Evolutionary conservation across 208 protist species (phyloP).

Genomic region (Trypanosoma platydactyli): DNA sequence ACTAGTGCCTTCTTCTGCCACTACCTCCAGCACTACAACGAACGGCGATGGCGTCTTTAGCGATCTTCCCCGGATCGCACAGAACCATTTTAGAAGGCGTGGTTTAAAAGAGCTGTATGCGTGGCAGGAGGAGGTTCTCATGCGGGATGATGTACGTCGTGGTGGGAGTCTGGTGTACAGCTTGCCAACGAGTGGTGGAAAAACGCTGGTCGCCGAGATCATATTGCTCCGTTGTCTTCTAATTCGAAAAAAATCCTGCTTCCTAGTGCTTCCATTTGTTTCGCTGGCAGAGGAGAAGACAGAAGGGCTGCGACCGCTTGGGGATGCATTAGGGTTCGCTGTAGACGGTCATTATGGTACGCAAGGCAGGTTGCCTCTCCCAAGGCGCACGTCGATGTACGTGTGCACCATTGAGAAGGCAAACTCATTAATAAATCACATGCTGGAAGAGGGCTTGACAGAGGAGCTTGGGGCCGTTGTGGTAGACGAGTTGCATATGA

Average conservation of each 20-base stretch:
- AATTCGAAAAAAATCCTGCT: conserved; percentile 53
- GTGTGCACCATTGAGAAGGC: conserved; percentile 96
- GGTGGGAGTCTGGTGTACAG: conserved; percentile 89
- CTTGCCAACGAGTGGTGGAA: conserved; percentile 91
- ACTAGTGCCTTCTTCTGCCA: too few species aligned
- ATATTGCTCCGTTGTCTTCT: conserved; percentile 83
- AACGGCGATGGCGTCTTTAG: conserved; percentile 36
- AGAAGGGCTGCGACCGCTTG: conserved; percentile 57
- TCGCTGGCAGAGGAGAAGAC: conserved; percentile 92
- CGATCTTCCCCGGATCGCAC: conserved; percentile 46
- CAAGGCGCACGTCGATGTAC: conserved; percentile 44
- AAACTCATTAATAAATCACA: conserved; percentile 85
- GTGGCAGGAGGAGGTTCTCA: conserved; percentile 87
- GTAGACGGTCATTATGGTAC: conserved; percentile 85
- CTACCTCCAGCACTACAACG: background rate
- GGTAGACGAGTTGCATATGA: conserved; percentile 96
- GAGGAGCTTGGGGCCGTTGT: conserved; percentile 83
- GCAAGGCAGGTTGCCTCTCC: conserved; percentile 66
- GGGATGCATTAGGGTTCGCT: conserved; percentile 59
- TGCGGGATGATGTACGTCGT: conserved; percentile 39
- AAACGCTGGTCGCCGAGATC: conserved; percentile 94
- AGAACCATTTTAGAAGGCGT: conserved; percentile 46
- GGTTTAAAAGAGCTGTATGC: conserved; percentile 66
- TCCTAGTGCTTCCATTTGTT: conserved; percentile 95
- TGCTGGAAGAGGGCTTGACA: conserved; percentile 62